phyloP scores from a whole-genome alignment of 352 stramenopile species.

The Phytopythium aichiense region DNA sequence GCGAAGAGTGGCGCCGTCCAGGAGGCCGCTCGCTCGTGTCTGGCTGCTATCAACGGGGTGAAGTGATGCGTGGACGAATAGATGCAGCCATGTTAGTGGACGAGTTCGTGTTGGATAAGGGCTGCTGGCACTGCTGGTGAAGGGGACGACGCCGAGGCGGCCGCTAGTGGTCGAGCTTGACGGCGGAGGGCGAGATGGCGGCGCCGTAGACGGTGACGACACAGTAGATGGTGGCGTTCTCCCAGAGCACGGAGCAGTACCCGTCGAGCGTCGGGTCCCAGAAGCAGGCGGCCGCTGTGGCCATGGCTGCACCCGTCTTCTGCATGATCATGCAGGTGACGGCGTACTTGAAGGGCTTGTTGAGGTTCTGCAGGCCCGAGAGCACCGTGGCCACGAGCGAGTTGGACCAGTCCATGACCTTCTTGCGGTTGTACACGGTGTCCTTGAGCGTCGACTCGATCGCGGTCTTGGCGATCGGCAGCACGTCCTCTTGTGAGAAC shows the following conservation, averaged over 20 bases:
- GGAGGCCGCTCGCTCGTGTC: conserved; percentile 45
- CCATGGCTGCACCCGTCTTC: conserved; percentile 72
- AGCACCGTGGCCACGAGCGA: conserved; percentile 75
- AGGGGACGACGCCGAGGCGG: background rate
- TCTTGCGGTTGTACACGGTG: conserved; percentile 84
- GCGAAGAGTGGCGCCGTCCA: conserved; percentile 19
- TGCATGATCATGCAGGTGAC: conserved; percentile 86
- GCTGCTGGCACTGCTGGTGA: background rate
- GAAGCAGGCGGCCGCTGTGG: conserved; percentile 66
- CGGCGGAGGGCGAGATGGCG: conserved; percentile 73
- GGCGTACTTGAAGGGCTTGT: conserved; percentile 86
- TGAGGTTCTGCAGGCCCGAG: conserved; percentile 79
- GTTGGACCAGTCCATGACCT: conserved; percentile 84
- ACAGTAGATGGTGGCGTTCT: conserved; percentile 85
- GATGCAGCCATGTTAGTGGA: background rate
- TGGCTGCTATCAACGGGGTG: conserved; percentile 32
- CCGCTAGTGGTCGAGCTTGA: conserved; percentile 59
- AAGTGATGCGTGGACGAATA: conserved; percentile 1
- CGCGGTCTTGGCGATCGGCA: conserved; percentile 70
- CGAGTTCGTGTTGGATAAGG: conserved; percentile 2
- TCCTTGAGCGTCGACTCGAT: conserved; percentile 78
- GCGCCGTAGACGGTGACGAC: conserved; percentile 80
- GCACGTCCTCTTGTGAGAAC: conserved; percentile 74
- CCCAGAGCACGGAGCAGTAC: conserved; percentile 81
- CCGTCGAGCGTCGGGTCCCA: conserved; percentile 76